These are phyloP conservation scores for Trichoderma sp. DNA, from an alignment of 2,329 filamentous ascomycete species.

Conservation along the genomic window DNA sequence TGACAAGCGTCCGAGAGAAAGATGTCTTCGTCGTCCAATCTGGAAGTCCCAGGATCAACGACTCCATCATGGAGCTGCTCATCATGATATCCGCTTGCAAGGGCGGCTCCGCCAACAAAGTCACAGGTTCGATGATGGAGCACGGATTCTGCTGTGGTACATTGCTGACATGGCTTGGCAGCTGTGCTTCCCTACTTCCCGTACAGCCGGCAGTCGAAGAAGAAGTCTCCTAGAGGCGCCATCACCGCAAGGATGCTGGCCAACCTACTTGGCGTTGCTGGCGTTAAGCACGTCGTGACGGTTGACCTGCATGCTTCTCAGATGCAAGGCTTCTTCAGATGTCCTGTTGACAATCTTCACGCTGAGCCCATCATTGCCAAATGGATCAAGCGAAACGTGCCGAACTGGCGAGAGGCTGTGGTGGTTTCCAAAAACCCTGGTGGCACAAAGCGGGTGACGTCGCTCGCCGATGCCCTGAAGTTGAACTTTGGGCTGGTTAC, in stretches of 20 bases:
- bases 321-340: constrained; percentile 99
- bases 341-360: constrained; percentile 95
- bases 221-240: constrained; percentile 94
- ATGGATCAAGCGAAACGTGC: constrained; percentile 90
- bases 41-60: constrained; percentile 93
- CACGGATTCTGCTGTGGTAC: neutral
- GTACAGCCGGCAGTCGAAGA: constrained; percentile 99
- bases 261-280: constrained; percentile 89
- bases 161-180: constrained; percentile 39
- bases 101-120: constrained; percentile 92
- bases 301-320: constrained; percentile 96
- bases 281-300: constrained; percentile 96
- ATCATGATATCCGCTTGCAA: constrained; percentile 99
- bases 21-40: constrained; percentile 99
- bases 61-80: constrained; percentile 97
- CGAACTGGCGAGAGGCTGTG: constrained; percentile 85
- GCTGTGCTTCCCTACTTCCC: constrained; percentile 93
- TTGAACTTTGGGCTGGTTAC: constrained; percentile 97
- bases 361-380: constrained; percentile 93
- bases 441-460: constrained; percentile 95
- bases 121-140: constrained; percentile 70
- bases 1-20: constrained; percentile 86
- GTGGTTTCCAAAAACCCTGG: constrained; percentile 98
- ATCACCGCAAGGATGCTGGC: constrained; percentile 97
- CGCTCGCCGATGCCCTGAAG: constrained; percentile 91